A percentile compares a stretch with the other conserved stretches of the same genome.
Conservation (phyloP, 2,329 filamentous ascomycete genomes). For the Alternaria angustiovoidea region DNA sequence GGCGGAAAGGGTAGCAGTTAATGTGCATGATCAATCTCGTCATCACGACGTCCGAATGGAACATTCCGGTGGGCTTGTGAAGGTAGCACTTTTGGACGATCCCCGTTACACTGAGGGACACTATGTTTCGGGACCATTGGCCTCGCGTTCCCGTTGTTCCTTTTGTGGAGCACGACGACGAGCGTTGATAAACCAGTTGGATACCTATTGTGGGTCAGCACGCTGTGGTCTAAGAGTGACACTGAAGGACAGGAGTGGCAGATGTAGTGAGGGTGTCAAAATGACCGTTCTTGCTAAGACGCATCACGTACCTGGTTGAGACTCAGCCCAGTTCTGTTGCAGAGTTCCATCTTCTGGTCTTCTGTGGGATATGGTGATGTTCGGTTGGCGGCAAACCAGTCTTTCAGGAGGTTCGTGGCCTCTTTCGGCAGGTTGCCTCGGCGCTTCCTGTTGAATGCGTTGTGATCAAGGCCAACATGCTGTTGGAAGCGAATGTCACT, state of each 20-base stretch:
- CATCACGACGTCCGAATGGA: background rate
- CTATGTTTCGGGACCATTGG: constrained; percentile 22
- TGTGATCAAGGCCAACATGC: constrained; percentile 38
- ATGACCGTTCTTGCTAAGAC: constrained; percentile 35
- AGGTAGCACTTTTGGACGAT: background rate
- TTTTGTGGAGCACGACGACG: constrained; percentile 62
- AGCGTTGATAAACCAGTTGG: constrained; percentile 84
- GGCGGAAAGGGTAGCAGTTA: background rate
- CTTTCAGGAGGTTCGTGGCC: constrained; percentile 79
- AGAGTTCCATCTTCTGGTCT: constrained; percentile 84
- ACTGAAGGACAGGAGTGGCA: constrained; percentile 27
- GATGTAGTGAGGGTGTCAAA: constrained; percentile 40
- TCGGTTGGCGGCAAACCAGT: constrained; percentile 70
- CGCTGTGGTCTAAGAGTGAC: constrained; percentile 10
- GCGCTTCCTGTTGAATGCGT: constrained; percentile 60
- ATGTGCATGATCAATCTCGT: background rate
- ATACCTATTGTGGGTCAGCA: constrained; percentile 59
- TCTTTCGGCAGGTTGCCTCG: constrained; percentile 91
- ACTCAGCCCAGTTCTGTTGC: constrained; percentile 76
- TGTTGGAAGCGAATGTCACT: constrained; percentile 43
- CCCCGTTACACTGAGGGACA: background rate
- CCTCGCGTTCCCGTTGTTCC: constrained; percentile 40
- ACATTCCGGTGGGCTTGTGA: background rate
- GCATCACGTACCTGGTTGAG: constrained; percentile 68
- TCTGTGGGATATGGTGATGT: constrained; percentile 84